These are phyloP conservation scores for Elsinoe batatas DNA, from an alignment of 2,329 filamentous ascomycete genomes.

Conservation along the genomic window DNA sequence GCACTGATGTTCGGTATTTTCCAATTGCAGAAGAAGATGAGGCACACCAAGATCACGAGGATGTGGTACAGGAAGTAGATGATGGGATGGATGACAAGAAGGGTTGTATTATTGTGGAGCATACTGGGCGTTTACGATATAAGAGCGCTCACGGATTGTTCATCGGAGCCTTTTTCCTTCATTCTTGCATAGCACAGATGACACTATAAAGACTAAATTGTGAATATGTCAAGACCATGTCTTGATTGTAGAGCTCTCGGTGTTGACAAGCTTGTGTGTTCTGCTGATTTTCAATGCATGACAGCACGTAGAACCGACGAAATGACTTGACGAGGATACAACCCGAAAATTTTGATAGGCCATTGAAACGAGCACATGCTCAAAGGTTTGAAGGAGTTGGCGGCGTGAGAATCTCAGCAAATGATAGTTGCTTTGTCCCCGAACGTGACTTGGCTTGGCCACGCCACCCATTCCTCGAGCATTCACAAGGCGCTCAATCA, in stretches of 20 bases:
- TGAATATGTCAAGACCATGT: background rate
- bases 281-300: too few relatives aligned
- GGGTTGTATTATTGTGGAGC: background rate
- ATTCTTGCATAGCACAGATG: slow-evolving; percentile 6
- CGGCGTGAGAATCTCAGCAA: background rate
- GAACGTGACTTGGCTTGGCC: background rate
- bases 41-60: slow-evolving; percentile 43
- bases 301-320: too few relatives aligned
- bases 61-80: slow-evolving; percentile 46
- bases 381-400: too few relatives aligned
- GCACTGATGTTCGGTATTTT: slow-evolving; percentile 55
- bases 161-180: background rate
- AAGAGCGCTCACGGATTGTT: background rate
- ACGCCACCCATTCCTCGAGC: background rate
- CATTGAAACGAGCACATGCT: too few relatives aligned
- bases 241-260: background rate
- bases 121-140: slow-evolving; percentile 4
- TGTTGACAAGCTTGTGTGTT: too few relatives aligned
- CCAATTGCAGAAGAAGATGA: slow-evolving; percentile 68
- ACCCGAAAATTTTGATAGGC: too few relatives aligned
- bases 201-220: background rate
- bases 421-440: background rate
- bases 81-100: background rate
- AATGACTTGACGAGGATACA: too few relatives aligned
- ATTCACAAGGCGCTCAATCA: background rate